Evolutionary conservation across 148 eudicot species (phyloP), one percentile per base, ranked within the genome.

Genomic region (Rhododendron kiyosumense): DNA sequence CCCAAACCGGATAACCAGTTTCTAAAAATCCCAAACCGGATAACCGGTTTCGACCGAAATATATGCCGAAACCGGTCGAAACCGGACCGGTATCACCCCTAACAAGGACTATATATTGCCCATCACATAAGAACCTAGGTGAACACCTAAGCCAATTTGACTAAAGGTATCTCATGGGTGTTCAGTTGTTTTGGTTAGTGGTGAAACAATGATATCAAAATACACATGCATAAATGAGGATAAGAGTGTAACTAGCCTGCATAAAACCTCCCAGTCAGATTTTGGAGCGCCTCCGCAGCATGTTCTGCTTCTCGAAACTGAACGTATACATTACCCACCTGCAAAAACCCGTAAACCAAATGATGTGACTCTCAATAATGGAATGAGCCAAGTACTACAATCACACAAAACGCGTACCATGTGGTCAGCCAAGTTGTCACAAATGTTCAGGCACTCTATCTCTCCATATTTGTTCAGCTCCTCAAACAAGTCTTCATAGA

Each of bases 271-370:
- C 99, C 99, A 54, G 76, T 91, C 78, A 96, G 88, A 90, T 94
- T 95, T 84, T 92, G 92, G 32, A 96, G 90, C 6, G 99, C 99
- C 88, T 81, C 89, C 4, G 93, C 96, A 85, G 99, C 99, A 86
- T 96, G 98, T 82, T 96, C 99, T 88, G 94, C 99, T 89, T 96
- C 99, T 87, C 99, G 93, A 81, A 91, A 96, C 86, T 96, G 99
- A 54, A 92, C 95, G 84, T 96, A 96, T 46, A 96, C 99, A 91
- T 96, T 96, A 46, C 99, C 99, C 57, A 96, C 98, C 98, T 95
- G 89, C 87, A 81, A 43, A 80, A 78, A 80, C 5, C 41, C 11
- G 59, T 5, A 1, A 45, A 11, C 36, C 76, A 78, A 41, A 69
- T 38, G 14, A 71, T 34, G 26, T 13, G 12, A 78, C 79, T 17